These are phyloP conservation scores for Colletotrichum tofieldiae DNA, from an alignment of 2,329 filamentous ascomycete species.

Conservation along the genomic window DNA sequence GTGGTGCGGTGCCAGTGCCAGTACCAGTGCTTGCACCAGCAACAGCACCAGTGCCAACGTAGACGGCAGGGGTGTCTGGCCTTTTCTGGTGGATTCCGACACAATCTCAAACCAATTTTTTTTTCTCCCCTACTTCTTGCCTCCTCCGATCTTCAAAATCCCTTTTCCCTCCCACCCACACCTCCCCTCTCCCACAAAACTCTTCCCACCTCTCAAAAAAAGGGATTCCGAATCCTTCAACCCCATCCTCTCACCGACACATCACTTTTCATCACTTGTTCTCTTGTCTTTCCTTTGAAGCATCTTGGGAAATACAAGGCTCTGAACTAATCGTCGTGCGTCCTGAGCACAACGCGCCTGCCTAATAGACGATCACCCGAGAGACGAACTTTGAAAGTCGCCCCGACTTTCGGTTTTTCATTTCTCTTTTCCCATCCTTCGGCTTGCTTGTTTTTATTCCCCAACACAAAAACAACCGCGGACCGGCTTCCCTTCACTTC, in stretches of 20 bases:
- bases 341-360: slow-evolving; percentile 41
- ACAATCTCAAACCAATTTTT: slow-evolving; percentile 54
- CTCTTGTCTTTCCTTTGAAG: slow-evolving; percentile 65
- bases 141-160: slow-evolving; percentile 47
- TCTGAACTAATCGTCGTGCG: slow-evolving; percentile 44
- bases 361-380: slow-evolving; percentile 52
- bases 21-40: slow-evolving; percentile 1
- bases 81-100: slow-evolving; percentile 48
- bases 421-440: slow-evolving; percentile 42
- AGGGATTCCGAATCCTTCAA: slow-evolving; percentile 47
- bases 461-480: slow-evolving; percentile 28
- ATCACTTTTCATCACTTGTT: slow-evolving; percentile 49
- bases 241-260: slow-evolving; percentile 44
- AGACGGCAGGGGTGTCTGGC: slow-evolving; percentile 48
- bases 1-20: slow-evolving; percentile 10
- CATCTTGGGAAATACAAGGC: slow-evolving; percentile 56
- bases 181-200: slow-evolving; percentile 45
- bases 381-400: slow-evolving; percentile 47
- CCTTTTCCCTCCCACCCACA: slow-evolving; percentile 48
- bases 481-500: slow-evolving; percentile 45
- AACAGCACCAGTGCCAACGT: slow-evolving; percentile 24
- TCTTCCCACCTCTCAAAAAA: slow-evolving; percentile 50
- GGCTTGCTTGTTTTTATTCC: slow-evolving; percentile 42
- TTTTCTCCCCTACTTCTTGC: slow-evolving; percentile 51
- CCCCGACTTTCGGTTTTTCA: slow-evolving; percentile 51